phyloP scores from a whole-genome alignment of 1,284 basidiomycete genomes.

The Puccinia brachypodii region DNA sequence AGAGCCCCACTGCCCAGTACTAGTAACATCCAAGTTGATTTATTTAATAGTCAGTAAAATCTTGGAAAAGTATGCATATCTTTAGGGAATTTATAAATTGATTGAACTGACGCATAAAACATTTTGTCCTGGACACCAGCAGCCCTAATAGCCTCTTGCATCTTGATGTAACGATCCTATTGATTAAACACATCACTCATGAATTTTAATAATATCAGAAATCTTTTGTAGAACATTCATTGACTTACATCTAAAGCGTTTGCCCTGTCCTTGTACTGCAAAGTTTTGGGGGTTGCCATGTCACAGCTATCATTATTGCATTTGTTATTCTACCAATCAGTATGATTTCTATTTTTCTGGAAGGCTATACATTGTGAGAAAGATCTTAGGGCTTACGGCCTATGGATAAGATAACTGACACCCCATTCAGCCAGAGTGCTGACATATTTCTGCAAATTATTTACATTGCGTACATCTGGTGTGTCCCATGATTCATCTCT shows the following conservation, averaged over 20 bases:
- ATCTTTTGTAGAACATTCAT: neutral
- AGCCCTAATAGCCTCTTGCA: conserved; percentile 8
- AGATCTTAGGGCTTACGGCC: neutral
- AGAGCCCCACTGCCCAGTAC: conserved; percentile 41
- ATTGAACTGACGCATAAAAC: conserved; percentile 24
- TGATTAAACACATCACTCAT: too few relatives aligned
- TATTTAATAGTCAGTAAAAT: neutral
- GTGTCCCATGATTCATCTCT: neutral
- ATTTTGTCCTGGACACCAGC: neutral
- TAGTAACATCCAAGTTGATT: neutral
- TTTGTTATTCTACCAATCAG: neutral
- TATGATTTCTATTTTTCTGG: neutral
- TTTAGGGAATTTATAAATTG: neutral
- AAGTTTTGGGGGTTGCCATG: neutral
- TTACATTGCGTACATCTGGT: neutral
- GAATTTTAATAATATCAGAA: neutral
- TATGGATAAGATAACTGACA: neutral
- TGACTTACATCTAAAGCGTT: conserved; percentile 14
- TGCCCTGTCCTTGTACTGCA: conserved; percentile 8
- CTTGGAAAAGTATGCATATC: neutral
- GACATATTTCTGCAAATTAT: neutral
- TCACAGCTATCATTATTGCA: conserved; percentile 5
- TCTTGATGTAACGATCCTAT: conserved; percentile 30
- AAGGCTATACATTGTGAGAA: neutral
- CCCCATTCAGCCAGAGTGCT: neutral